These are phyloP conservation scores for Haplographium delicatum DNA, from an alignment of 495 filamentous ascomycete genomes.

Conservation along the genomic window DNA sequence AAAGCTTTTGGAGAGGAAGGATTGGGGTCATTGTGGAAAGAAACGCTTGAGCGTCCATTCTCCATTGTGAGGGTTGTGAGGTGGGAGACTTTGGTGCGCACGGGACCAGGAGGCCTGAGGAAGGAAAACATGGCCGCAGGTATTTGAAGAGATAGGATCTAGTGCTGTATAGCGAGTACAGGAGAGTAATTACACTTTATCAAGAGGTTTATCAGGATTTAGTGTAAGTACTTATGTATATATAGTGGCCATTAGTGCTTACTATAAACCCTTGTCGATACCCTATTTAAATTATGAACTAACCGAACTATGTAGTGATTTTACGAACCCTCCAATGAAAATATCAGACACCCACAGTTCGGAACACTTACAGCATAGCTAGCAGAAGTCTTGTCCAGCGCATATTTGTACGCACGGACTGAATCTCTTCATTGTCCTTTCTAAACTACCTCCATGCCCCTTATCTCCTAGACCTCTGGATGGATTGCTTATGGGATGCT, in stretches of 20 bases:
- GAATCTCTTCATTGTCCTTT: no score
- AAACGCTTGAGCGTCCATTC: background rate
- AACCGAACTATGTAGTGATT: background rate
- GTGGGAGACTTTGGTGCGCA: background rate
- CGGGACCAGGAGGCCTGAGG: background rate
- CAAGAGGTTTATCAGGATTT: no score
- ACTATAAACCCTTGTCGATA: background rate
- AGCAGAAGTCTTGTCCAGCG: no score
- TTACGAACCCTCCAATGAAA: background rate
- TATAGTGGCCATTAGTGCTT: background rate
- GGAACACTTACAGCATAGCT: no score
- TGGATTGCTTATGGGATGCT: no score
- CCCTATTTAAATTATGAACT: background rate
- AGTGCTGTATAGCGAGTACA: background rate
- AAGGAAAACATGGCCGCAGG: background rate
- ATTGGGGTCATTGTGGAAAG: background rate
- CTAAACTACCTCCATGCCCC: no score
- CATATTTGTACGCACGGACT: no score
- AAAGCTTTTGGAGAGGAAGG: background rate
- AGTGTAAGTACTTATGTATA: background rate
- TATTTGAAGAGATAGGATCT: background rate
- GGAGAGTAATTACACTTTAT: background rate
- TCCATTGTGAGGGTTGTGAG: background rate
- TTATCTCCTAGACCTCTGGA: no score
- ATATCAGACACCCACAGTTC: no score